Evolutionary conservation across 257 asterid species (phyloP).

Genomic region (Solanum clarkiae): DNA sequence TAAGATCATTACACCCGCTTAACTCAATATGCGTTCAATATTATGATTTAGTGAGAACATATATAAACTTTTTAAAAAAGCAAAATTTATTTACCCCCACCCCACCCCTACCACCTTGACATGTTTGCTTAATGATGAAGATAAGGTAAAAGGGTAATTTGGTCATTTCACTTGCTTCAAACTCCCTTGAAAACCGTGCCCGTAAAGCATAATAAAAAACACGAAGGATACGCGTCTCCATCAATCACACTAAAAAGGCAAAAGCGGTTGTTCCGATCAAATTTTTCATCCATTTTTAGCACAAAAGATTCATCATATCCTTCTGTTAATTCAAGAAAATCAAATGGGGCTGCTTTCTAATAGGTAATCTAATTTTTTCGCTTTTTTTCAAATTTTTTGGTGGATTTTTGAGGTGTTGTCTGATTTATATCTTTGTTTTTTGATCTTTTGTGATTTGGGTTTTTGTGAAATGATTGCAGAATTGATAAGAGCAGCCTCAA

Average conservation of each 20-base stretch:
- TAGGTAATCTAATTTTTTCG: slow-evolving; percentile 4
- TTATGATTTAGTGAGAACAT: background rate
- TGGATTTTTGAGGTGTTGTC: background rate
- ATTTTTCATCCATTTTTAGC: background rate
- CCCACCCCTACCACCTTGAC: background rate
- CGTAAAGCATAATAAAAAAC: background rate
- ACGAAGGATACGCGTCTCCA: background rate
- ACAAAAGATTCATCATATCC: background rate
- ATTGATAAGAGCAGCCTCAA: slow-evolving; percentile 50
- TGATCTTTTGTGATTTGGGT: background rate
- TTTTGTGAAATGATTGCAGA: slow-evolving; percentile 18
- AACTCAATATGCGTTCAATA: background rate
- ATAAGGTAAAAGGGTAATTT: background rate
- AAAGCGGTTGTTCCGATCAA: background rate
- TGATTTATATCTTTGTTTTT: background rate
- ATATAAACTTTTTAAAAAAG: background rate
- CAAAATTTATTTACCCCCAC: too few species aligned
- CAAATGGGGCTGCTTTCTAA: slow-evolving; percentile 30
- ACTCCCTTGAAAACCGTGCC: background rate
- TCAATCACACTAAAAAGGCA: background rate
- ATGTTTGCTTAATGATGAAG: background rate
- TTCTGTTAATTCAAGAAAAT: background rate
- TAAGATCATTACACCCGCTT: background rate
- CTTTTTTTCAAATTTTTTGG: background rate
- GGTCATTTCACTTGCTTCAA: background rate